These are phyloP conservation scores for Plantago ovata DNA, from an alignment of 257 asterid species.

Conservation along the genomic window DNA sequence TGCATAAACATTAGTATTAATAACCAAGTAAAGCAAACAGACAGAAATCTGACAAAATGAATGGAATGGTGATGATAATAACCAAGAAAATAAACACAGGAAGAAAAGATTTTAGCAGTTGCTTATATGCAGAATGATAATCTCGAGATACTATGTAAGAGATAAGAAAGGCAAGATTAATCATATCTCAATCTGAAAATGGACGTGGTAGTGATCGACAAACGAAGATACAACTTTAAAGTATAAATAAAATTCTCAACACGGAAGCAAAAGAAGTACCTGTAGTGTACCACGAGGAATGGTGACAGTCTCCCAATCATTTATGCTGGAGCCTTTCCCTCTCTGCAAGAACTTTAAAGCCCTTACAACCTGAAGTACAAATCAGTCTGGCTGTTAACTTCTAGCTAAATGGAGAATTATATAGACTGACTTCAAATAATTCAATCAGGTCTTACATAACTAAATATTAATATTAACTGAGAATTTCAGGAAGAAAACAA, in stretches of 20 bases:
- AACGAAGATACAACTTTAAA: neutral
- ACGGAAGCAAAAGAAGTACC: slow-evolving; percentile 79
- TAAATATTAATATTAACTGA: neutral
- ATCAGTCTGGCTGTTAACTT: neutral
- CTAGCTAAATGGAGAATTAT: neutral
- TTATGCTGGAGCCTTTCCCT: slow-evolving; percentile 49
- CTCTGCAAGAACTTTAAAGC: slow-evolving; percentile 57
- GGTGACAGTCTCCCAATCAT: slow-evolving; percentile 70
- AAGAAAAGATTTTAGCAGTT: too few relatives aligned
- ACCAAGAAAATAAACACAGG: too few relatives aligned
- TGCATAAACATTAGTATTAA: slow-evolving; percentile 24
- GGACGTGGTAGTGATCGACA: neutral
- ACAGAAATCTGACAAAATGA: too few relatives aligned
- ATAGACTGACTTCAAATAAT: slow-evolving; percentile 5
- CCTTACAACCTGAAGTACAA: slow-evolving; percentile 1
- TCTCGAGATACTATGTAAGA: too few relatives aligned
- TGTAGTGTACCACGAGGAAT: slow-evolving; percentile 99
- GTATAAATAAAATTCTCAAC: slow-evolving; percentile 6
- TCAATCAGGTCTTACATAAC: neutral
- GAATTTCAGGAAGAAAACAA: neutral
- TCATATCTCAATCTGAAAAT: too few relatives aligned
- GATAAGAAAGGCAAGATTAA: too few relatives aligned
- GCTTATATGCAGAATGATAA: too few relatives aligned
- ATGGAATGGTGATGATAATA: too few relatives aligned
- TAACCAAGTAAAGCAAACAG: neutral